Base-by-base conservation (phyloP, 2,329 filamentous ascomycete species). In the Penicillium olsonii region DNA sequence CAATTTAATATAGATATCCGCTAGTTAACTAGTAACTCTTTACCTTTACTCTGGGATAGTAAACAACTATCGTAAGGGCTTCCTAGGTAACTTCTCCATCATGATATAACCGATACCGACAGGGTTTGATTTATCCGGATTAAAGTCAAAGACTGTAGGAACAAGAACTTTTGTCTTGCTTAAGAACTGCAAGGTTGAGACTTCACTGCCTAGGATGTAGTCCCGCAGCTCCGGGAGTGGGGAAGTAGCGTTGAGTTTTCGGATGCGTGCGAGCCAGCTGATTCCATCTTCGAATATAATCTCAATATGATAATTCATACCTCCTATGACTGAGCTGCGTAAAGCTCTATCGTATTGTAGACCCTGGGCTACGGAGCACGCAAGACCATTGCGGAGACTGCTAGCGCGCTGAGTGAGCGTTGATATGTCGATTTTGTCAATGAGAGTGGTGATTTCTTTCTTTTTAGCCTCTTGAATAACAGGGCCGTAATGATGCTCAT, bases 281-380 rank as follows among this genome's bases (percentile, higher is more conserved):
- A 73, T 52, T 34, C 71, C 71, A 54, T 78, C 75, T 5, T 74
- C 66, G 50, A 78, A 78, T 6, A 41, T 48, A 42, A 78, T 56
- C 31, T 73, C 67, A 34, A 74, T 54, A 51, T 78, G 72, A 55
- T 72, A 78, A 53, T 78, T 76, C 68, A 72, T 74, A 2, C 72
- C 71, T 1, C 73, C 73, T 69, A 78, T 77, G 0, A 75, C 65
- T 5, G 70, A 68, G 31, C 57, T 67, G 39, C 60, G 64, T 18
- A 52, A 68, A 3, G 54, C 54, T 57, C 56, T 60, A 46, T 74
- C 64, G 63, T 75, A 72, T n/a, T 62, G 54, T 27, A 74, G 63
- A 19, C 17, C n/a, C 17, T 65, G 60, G 11, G 65, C 57, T n/a
- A 69, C 60, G n/a, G 61, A 66, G 46, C 71, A 76, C 17, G 57